Percentiles rank a stretch among this genome's conserved stretches.
Evolutionary conservation across 306 rosid genomes (phyloP).

Genomic region (Quercus variabilis): DNA sequence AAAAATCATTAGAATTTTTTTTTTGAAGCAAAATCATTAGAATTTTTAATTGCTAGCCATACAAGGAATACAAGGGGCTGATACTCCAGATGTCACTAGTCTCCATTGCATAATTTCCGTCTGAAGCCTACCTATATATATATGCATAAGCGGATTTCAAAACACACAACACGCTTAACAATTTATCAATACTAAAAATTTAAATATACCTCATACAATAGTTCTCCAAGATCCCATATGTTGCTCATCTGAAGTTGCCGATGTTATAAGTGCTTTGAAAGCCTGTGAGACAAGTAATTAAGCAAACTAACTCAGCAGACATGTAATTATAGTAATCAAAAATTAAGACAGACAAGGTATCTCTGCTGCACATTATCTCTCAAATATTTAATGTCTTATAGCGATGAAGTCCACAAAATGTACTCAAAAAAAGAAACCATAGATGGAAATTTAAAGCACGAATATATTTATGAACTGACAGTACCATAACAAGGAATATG

Average conservation of each 20-base stretch:
- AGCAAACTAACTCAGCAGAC: slow-evolving; percentile 6
- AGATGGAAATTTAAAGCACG: too few species aligned
- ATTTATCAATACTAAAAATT: neutral
- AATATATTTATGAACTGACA: too few species aligned
- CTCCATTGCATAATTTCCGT: neutral
- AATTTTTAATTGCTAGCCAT: too few species aligned
- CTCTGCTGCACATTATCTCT: neutral
- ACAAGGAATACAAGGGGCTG: neutral
- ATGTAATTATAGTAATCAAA: neutral
- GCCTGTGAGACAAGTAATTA: slow-evolving; percentile 42
- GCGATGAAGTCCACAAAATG: neutral
- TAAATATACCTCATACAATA: slow-evolving; percentile 76
- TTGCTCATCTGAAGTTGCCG: slow-evolving; percentile 63
- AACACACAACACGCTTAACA: neutral
- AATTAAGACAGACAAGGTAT: neutral
- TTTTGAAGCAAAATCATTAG: too few species aligned
- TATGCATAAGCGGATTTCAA: neutral
- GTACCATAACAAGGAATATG: too few species aligned
- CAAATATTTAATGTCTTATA: neutral
- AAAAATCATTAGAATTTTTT: too few species aligned
- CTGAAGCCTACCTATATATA: neutral
- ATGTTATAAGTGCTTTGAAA: slow-evolving; percentile 83
- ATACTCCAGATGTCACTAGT: neutral
- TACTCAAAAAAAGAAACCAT: too few species aligned
- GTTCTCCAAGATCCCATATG: slow-evolving; percentile 77